phyloP scores from a whole-genome alignment of 2,329 filamentous ascomycete genomes.

The Pyricularia sp. region DNA sequence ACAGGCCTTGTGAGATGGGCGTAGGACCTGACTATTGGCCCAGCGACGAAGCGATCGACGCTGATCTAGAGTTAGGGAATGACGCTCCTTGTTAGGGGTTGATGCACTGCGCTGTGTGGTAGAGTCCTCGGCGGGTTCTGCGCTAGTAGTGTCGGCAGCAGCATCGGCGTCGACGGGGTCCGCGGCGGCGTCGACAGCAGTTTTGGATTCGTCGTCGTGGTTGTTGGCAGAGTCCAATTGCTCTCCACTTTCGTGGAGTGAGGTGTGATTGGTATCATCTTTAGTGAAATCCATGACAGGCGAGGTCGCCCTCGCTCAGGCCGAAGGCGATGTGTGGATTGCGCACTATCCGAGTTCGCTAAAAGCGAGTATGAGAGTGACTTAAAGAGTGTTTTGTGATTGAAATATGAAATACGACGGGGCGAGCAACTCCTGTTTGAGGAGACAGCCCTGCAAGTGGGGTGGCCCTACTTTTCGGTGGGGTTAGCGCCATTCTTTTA shows the following conservation, averaged over 20 bases:
- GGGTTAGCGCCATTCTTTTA: neutral
- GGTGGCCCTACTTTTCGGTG: neutral
- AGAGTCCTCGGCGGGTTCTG: neutral
- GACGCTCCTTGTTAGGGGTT: constrained; percentile 32
- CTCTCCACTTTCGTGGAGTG: neutral
- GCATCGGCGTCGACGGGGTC: neutral
- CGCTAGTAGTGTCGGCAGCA: neutral
- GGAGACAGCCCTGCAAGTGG: neutral
- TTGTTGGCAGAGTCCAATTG: neutral
- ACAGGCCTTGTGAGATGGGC: constrained; percentile 47
- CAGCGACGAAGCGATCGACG: constrained; percentile 46
- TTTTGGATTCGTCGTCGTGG: neutral
- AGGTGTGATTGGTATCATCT: neutral
- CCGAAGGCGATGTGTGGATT: neutral
- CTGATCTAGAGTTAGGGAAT: constrained; percentile 49
- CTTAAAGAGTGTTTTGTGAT: neutral
- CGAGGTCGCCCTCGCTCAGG: neutral
- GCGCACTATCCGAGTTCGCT: neutral
- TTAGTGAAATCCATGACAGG: neutral
- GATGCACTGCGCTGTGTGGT: neutral
- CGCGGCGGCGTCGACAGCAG: neutral
- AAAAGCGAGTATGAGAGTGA: neutral
- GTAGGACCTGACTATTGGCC: constrained; percentile 42
- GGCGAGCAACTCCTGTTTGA: neutral
- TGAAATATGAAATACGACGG: constrained; percentile 1